phyloP scores from a whole-genome alignment of 2,329 filamentous ascomycete species.

The Pyrenophora tritici-repentis region DNA sequence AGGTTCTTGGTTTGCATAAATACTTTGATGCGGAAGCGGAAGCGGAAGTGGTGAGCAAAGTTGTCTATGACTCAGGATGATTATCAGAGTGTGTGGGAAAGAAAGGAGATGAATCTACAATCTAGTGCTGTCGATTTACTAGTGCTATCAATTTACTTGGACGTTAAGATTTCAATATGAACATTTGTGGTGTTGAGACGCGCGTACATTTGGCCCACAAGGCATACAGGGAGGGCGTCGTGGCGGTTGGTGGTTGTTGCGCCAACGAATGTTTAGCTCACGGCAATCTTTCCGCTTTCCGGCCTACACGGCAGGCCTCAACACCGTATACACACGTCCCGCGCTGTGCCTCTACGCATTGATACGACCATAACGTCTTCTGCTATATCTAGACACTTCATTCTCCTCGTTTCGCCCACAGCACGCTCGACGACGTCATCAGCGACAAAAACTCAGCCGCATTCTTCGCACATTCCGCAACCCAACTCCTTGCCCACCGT shows the following conservation, averaged over 20 bases:
- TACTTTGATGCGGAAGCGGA: too few species aligned
- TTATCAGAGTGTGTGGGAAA: too few species aligned
- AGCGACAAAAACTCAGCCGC: background rate
- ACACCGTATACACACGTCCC: background rate
- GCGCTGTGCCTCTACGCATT: slow-evolving; percentile 6
- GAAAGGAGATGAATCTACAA: too few species aligned
- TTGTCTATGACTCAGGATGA: too few species aligned
- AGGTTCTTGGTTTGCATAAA: too few species aligned
- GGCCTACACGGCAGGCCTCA: slow-evolving; percentile 1
- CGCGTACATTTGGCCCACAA: too few species aligned
- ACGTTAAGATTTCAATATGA: too few species aligned
- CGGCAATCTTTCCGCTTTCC: slow-evolving; percentile 12
- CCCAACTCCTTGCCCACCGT: background rate
- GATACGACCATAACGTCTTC: slow-evolving; percentile 9
- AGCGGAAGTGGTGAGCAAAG: too few species aligned
- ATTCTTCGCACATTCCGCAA: background rate
- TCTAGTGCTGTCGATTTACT: too few species aligned
- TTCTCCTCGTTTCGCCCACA: background rate
- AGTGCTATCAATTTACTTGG: too few species aligned
- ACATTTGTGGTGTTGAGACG: too few species aligned
- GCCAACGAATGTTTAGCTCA: slow-evolving; percentile 14
- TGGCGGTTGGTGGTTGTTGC: slow-evolving; percentile 6
- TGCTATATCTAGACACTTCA: background rate
- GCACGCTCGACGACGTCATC: background rate
- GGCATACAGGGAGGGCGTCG: too few species aligned